Evolutionary conservation across 352 stramenopile species (phyloP), one percentile per base, ranked within the genome.

Genomic region (Globisporangium solare): DNA sequence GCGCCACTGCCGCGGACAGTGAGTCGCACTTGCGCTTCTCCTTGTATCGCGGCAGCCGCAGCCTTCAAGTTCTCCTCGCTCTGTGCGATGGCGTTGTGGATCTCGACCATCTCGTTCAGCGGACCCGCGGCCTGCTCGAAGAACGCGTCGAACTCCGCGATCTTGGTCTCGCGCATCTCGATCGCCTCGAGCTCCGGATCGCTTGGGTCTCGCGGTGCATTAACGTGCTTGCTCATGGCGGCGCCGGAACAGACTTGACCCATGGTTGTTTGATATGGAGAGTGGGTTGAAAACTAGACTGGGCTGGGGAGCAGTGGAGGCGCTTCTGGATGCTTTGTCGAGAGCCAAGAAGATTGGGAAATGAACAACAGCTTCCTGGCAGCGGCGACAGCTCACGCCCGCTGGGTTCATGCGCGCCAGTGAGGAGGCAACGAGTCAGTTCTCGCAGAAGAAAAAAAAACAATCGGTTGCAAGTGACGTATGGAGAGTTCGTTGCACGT

Each of bases 11-110:
- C 15, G 3, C 35, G 14, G 15, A 76, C 62, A 1, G 40, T 55
- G 15, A 84, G 41, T 0, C 70, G 69, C 39, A 82, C 55, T 62
- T 79, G 69, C 6, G 67, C 73, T 54, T 84, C 74, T 15, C 71
- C 74, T 48, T 84, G 74, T 46, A 84, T 57, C 12, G 70, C 74
- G 2, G 74, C 64, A 20, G 71, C 74, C 2, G 74, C 69, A 7
- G 69, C 18, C 61, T 84, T 76, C 45, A 84, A 69, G 46, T 81
- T 79, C 56, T 79, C 70, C 51, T 82, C 74, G 39, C 74, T 84
- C 50, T 76, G 66, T 11, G 64, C 68, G 35, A 84, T 79, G 39
- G 71, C 73, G 55, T 84, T 84, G 67, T 78, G 49, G 50, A 75
- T 65, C 56, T 67, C 67, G 18, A 75, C 58, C 43, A 65, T 48